Evolutionary conservation across 345 rosid species (phyloP), one percentile per base, ranked within the genome.

Genomic region (Balakata baccata): DNA sequence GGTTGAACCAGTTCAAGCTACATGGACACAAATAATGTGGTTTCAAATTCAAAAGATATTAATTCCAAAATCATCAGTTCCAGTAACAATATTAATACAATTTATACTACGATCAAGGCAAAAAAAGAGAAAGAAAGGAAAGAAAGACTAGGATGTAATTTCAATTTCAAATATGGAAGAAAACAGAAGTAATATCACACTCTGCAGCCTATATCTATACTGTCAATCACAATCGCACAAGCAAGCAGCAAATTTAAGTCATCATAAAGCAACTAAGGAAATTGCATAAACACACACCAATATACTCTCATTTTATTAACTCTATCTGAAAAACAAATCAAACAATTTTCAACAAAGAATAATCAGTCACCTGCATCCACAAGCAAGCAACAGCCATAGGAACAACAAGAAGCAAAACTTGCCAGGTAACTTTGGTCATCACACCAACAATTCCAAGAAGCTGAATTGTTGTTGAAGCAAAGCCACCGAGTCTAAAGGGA

Each of bases 401-500:
- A 77, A 93, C 84, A 59, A 96, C 97, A 56, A 96, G 96, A 66
- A 96, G 94, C 87, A 96, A 82, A 67, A 96, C 90, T 91, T 93
- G 97, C 99, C 99, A 96, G 67, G 99, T 96, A 57, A 96, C 99
- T 74, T 85, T 81, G 43, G 94, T 84, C 99, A 96, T 96, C 18
- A 96, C 99, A 23, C 92, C 93, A 61, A 96, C 96, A 67, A 96
- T 96, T 72, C 99, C 98, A 66, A 93, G 57, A 71, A 96, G 97
- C 72, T 96, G 99, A 82, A 96, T 96, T 18, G 99, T 96, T 50
- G 99, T 96, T 58, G 99, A 96, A 77, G 99, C 98, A 84, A 96
- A 96, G 57, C 99, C 98, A 68, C 99, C 97, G 79, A 95, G 98
- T 79, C 99, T 87, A 82, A 95, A 95, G 69, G 99, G 99, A 75